phyloP scores from a whole-genome alignment of 306 rosid species.

The Cucurbita argyrosperma region DNA sequence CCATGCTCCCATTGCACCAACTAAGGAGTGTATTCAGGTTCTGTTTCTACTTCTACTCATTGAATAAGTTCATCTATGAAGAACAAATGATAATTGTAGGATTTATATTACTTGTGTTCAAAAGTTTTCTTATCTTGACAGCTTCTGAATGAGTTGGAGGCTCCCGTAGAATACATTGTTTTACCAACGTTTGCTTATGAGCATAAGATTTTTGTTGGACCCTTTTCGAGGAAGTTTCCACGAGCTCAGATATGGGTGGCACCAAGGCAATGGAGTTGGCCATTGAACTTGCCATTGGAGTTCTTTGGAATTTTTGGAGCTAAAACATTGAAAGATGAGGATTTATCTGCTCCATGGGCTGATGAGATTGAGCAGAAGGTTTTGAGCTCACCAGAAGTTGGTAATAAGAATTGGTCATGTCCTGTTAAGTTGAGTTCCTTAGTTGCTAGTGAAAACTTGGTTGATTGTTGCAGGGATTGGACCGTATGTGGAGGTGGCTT shows the following conservation, averaged over 20 bases:
- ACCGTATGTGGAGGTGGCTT: conserved; percentile 92
- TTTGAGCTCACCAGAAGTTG: conserved; percentile 95
- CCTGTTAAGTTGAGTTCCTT: not conserved
- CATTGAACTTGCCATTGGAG: conserved; percentile 76
- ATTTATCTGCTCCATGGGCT: conserved; percentile 67
- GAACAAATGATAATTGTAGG: not conserved
- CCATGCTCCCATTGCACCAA: conserved; percentile 96
- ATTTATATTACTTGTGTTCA: not conserved
- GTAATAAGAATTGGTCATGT: conserved; percentile 24
- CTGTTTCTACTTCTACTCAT: not conserved
- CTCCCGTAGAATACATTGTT: conserved; percentile 76
- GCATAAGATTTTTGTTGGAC: conserved; percentile 92
- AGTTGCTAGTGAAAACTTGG: conserved; percentile 10
- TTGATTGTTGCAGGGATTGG: conserved; percentile 61
- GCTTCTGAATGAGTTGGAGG: conserved; percentile 77
- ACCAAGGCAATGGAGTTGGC: conserved; percentile 99
- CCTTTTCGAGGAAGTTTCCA: conserved; percentile 85
- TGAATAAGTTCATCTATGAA: not conserved
- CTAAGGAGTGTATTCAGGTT: conserved; percentile 95
- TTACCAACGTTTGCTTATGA: conserved; percentile 94
- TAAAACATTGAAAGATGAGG: conserved; percentile 54
- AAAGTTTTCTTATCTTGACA: conserved; percentile 20
- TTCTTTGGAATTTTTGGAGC: conserved; percentile 82
- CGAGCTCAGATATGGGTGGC: conserved; percentile 90
- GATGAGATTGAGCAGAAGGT: conserved; percentile 77